Evolutionary conservation across 2,329 filamentous ascomycete genomes (phyloP).

Genomic region (Dothistroma pini): DNA sequence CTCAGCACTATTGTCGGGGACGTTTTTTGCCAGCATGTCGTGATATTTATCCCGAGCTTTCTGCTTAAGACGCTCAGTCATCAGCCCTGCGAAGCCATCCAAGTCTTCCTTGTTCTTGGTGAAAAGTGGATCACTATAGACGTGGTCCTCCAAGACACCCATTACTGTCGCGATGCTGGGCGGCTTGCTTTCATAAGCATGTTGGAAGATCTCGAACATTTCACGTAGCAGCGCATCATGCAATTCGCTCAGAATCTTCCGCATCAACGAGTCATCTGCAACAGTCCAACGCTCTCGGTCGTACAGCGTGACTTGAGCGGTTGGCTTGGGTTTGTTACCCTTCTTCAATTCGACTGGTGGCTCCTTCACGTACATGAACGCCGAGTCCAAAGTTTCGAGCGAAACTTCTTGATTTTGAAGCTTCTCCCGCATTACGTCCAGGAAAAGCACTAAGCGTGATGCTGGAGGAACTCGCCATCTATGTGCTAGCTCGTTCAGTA

Average conservation of each 20-base stretch:
- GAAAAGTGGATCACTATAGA: slow-evolving; percentile 75
- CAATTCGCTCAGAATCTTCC: slow-evolving; percentile 67
- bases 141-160: slow-evolving; percentile 75
- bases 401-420: slow-evolving; percentile 79
- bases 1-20: slow-evolving; percentile 73
- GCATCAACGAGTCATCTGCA: slow-evolving; percentile 57
- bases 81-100: slow-evolving; percentile 66
- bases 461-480: slow-evolving; percentile 87
- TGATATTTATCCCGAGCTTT: slow-evolving; percentile 78
- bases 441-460: slow-evolving; percentile 71
- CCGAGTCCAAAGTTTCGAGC: slow-evolving; percentile 75
- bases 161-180: slow-evolving; percentile 76
- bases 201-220: slow-evolving; percentile 80
- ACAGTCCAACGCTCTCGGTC: slow-evolving; percentile 51
- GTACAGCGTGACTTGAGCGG: slow-evolving; percentile 49
- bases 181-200: slow-evolving; percentile 84
- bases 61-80: slow-evolving; percentile 67
- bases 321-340: slow-evolving; percentile 3
- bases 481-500: slow-evolving; percentile 78
- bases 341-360: slow-evolving; percentile 55
- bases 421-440: slow-evolving; percentile 82
- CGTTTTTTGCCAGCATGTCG: slow-evolving; percentile 70
- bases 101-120: slow-evolving; percentile 65
- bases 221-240: slow-evolving; percentile 83
- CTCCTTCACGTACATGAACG: slow-evolving; percentile 78